Conservation (phyloP, 176 grass and related monocot species). For the Alloteropsis semialata region DNA sequence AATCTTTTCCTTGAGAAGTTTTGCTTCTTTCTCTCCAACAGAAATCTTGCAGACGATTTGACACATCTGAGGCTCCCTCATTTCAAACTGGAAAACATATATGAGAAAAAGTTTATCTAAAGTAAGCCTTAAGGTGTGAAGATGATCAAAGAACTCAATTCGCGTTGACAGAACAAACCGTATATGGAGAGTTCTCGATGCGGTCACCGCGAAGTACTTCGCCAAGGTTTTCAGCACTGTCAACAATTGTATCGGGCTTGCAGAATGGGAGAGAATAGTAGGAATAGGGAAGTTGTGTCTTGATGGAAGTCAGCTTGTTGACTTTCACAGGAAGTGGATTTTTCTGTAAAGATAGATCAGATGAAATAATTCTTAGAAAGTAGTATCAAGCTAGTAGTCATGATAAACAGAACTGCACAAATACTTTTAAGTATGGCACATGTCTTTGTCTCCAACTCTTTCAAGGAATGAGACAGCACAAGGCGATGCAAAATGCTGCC, state of each 20-base stretch:
- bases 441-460: not conserved
- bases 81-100: slow-evolving; percentile 69
- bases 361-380: not conserved
- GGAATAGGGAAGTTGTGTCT: slow-evolving; percentile 88
- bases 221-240: slow-evolving; percentile 86
- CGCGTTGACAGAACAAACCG: slow-evolving; percentile 37
- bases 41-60: slow-evolving; percentile 78
- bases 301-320: slow-evolving; percentile 88
- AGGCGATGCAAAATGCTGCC: not conserved
- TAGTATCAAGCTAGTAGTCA: not conserved
- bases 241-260: slow-evolving; percentile 61
- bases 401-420: not conserved
- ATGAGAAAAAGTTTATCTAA: slow-evolving; percentile 7
- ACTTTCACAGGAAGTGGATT: slow-evolving; percentile 68
- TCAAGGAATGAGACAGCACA: not conserved
- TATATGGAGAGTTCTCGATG: slow-evolving; percentile 84
- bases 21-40: slow-evolving; percentile 65
- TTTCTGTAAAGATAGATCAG: slow-evolving; percentile 46
- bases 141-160: slow-evolving; percentile 2
- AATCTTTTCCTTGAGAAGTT: slow-evolving; percentile 85
- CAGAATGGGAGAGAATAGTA: slow-evolving; percentile 93
- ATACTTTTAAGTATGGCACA: not conserved
- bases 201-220: slow-evolving; percentile 91
- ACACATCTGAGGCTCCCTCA: slow-evolving; percentile 81
- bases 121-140: not conserved